Evolutionary conservation across 108 stramenopile genomes (phyloP), one percentile per base, ranked within the genome.

Genomic region (Skeletonema tropicum): DNA sequence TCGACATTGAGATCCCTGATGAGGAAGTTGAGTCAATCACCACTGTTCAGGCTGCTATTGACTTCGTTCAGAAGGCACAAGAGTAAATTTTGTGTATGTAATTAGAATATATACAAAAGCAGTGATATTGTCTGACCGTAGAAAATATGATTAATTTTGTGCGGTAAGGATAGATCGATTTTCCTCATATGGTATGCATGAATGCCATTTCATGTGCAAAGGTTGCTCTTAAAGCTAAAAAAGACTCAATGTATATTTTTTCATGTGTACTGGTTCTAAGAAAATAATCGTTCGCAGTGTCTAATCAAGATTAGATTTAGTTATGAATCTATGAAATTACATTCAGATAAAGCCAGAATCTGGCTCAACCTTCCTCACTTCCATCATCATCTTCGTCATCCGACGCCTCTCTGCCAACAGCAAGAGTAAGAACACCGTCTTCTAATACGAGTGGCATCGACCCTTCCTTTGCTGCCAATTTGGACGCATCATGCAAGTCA

Each of bases 1-100:
- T 97, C 85, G 91, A 92, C 71, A 89, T 94, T 64, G 97, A 98
- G 73, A 98, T 98, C 84, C 97, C 97, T 25, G 98, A 98, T 85
- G 95, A 95, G 29, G 94, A 97, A 73, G 97, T 97, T 70, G 96
- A 94, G 84, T 80, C 81, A 67, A 98, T 98, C 73, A 73, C 89
- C 66, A 94, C 93, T 64, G 93, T 97, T 48, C 80, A 82, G 57
- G 97, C 97, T 46, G 98, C 94, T 57, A 90, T 97, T 64, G 85
- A 85, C 67, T 98, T 92, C 79, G 89, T 98, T 26, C 71, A 64
- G 66, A 69, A 60, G 36, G 75, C 74, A 74, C 69, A 75, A 8
- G 35, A 35, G 6, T 35, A 35, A 35, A 35, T 35, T 35, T 35
- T 29, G 35, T 35, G 6, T 35, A 35, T 35, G 6, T 35, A 35